A percentile compares a stretch with the other conserved stretches of the same genome.
Evolutionary conservation across 140 eudicot genomes (phyloP).

Genomic region (Senecio squalidus): DNA sequence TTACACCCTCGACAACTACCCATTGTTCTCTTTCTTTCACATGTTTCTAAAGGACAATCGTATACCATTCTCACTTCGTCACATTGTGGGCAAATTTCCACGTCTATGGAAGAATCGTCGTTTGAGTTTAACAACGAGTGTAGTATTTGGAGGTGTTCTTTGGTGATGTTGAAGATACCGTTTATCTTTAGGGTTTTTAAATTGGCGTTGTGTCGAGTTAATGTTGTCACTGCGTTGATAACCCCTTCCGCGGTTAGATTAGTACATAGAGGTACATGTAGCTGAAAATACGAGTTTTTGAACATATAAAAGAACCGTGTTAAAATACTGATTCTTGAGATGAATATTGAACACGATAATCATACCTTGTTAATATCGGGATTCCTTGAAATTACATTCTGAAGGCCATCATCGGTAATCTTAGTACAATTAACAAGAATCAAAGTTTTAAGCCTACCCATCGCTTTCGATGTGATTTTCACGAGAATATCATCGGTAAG

Average conservation of each 20-base stretch:
- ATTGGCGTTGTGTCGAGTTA: constrained; percentile 24
- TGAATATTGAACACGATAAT: no score
- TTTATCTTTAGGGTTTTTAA: constrained; percentile 40
- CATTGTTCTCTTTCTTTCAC: constrained; percentile 21
- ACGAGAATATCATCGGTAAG: constrained; percentile 36
- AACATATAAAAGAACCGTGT: no score
- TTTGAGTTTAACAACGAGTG: constrained; percentile 22
- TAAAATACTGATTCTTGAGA: no score
- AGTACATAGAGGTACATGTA: constrained; percentile 64
- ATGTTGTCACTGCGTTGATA: constrained; percentile 41
- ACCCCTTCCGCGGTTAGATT: constrained; percentile 60
- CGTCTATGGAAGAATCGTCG: constrained; percentile 32
- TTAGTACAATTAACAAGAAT: constrained; percentile 47
- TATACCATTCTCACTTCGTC: constrained; percentile 54
- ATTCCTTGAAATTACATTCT: constrained; percentile 38
- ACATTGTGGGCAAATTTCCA: constrained; percentile 70
- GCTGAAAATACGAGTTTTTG: no score
- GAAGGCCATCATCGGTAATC: constrained; percentile 62
- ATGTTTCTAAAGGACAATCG: constrained; percentile 54
- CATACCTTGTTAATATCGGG: constrained; percentile 57
- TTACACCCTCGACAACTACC: constrained; percentile 58
- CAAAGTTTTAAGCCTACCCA: constrained; percentile 50
- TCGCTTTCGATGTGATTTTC: constrained; percentile 43
- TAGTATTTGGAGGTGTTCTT: constrained; percentile 47
- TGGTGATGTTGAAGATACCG: constrained; percentile 49